phyloP scores from a whole-genome alignment of 139 green algal species.

The Zygnema cylindricum region DNA sequence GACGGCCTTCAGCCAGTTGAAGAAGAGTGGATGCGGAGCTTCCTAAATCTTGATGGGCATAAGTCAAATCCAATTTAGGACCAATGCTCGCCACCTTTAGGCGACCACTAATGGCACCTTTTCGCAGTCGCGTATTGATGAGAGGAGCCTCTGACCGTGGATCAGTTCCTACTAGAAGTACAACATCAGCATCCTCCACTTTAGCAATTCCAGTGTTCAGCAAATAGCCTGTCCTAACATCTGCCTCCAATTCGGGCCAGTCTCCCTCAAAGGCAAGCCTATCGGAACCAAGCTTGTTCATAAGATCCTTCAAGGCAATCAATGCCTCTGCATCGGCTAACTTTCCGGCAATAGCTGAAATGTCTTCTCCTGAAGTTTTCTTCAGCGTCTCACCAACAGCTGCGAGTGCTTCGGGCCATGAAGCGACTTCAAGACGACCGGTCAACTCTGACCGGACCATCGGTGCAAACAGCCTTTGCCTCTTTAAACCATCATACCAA shows the following conservation, averaged over 20 bases:
- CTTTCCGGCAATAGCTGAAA: conserved; percentile 84
- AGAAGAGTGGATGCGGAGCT: conserved; percentile 73
- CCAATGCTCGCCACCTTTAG: conserved; percentile 81
- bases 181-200: conserved; percentile 88
- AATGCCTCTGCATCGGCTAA: conserved; percentile 93
- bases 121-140: conserved; percentile 90
- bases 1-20: conserved; percentile 67
- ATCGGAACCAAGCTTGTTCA: conserved; percentile 52
- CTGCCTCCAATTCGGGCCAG: conserved; percentile 74
- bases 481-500: conserved; percentile 93
- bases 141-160: conserved; percentile 91
- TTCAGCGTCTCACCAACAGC: conserved; percentile 63
- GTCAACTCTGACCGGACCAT: conserved; percentile 75
- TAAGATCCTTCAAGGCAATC: conserved; percentile 81
- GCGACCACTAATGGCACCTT: conserved; percentile 70
- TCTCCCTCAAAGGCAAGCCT: conserved; percentile 16
- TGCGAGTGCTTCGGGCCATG: conserved; percentile 80
- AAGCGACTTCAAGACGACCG: conserved; percentile 67
- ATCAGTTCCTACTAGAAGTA: conserved; percentile 93
- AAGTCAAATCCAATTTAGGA: conserved; percentile 88
- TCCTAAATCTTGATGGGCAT: conserved; percentile 86
- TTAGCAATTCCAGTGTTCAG: conserved; percentile 87
- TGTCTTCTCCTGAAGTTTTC: conserved; percentile 68
- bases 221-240: conserved; percentile 88
- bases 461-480: conserved; percentile 88